A percentile compares a stretch with the other conserved stretches of the same genome.
These are phyloP conservation scores for Trichoderma orchidacearum DNA, from an alignment of 495 filamentous ascomycete genomes.

Conservation along the genomic window DNA sequence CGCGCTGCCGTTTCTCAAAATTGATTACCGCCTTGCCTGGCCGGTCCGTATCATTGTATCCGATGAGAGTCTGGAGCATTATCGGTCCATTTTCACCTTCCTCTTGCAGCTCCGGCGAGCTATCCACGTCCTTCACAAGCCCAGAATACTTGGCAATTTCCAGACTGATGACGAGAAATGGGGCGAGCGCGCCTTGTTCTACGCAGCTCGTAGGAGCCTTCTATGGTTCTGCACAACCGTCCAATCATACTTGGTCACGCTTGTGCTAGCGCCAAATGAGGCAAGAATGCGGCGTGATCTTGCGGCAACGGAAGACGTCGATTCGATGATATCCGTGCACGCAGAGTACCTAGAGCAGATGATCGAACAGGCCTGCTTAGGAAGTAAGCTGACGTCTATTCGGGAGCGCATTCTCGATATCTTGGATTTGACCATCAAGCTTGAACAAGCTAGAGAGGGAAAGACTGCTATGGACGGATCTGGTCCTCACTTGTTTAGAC, in stretches of 20 bases:
- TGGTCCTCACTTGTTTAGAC: conserved; percentile 23
- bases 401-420: conserved; percentile 51
- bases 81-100: conserved; percentile 59
- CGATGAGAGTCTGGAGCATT: conserved; percentile 41
- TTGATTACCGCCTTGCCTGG: conserved; percentile 63
- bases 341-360: conserved; percentile 44
- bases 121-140: conserved; percentile 50
- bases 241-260: conserved; percentile 58
- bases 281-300: conserved; percentile 39
- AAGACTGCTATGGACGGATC: conserved; percentile 23
- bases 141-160: conserved; percentile 23
- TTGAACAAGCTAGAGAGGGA: conserved; percentile 30
- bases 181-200: conserved; percentile 33
- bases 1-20: conserved; percentile 39
- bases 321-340: conserved; percentile 67
- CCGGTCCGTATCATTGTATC: conserved; percentile 72
- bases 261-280: conserved; percentile 50
- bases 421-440: conserved; percentile 39
- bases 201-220: conserved; percentile 55
- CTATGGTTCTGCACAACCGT: conserved; percentile 69
- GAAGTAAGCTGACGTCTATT: conserved; percentile 46
- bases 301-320: conserved; percentile 53
- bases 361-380: conserved; percentile 52
- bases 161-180: conserved; percentile 7
- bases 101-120: conserved; percentile 66